Evolutionary conservation across 1,139 yeast species (phyloP).

Genomic region (Yamadazyma blattariae): DNA sequence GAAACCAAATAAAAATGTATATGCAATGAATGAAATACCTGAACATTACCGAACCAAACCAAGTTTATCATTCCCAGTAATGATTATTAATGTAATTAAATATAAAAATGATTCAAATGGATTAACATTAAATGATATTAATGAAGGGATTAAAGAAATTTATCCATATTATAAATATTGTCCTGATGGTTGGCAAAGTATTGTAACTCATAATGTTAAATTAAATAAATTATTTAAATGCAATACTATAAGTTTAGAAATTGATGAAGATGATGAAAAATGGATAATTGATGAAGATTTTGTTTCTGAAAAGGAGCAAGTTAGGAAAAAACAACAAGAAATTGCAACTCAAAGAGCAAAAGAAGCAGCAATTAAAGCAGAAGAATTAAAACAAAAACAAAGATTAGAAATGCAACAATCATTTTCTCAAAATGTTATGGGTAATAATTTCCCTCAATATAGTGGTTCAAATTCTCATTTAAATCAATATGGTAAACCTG

Average conservation of each 20-base stretch:
- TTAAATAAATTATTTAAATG: conserved; percentile 81
- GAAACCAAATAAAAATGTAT: conserved; percentile 56
- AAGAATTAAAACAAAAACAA: conserved; percentile 47
- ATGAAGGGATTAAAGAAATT: conserved; percentile 78
- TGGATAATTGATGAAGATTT: conserved; percentile 90
- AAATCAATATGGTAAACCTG: conserved; percentile 21
- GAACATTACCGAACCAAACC: conserved; percentile 84
- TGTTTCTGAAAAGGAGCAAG: conserved; percentile 75
- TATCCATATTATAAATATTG: conserved; percentile 92
- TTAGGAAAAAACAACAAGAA: conserved; percentile 67
- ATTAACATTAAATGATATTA: conserved; percentile 80
- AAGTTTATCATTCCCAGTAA: conserved; percentile 68
- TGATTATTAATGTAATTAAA: conserved; percentile 76
- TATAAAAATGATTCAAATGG: conserved; percentile 64
- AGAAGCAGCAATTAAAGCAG: conserved; percentile 53
- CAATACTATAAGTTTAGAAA: conserved; percentile 21
- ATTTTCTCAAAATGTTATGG: conserved; percentile 24
- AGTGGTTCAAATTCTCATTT: conserved; percentile 19
- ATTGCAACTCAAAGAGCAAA: conserved; percentile 56
- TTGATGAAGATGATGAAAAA: conserved; percentile 58
- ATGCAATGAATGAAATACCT: conserved; percentile 77
- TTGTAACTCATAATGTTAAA: conserved; percentile 85
- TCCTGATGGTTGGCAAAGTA: conserved; percentile 97
- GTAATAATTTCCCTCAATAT: conserved; percentile 25
- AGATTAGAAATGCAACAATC: conserved; percentile 31